Evolutionary conservation across 441 rosid genomes (phyloP).

Genomic region (Croton setiger): DNA sequence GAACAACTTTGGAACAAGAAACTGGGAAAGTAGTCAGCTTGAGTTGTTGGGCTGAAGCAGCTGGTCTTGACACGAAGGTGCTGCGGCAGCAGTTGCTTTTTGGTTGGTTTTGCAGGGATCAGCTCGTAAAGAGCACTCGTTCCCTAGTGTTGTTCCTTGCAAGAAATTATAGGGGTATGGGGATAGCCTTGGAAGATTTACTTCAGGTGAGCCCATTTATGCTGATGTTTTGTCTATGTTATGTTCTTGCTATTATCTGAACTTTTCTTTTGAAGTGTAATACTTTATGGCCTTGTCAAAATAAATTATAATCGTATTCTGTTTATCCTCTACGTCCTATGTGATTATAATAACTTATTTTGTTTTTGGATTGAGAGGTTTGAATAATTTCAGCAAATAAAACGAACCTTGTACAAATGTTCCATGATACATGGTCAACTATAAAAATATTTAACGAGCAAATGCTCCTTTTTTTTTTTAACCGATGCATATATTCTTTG

Average conservation of each 20-base stretch:
- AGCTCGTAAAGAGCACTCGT: constrained; percentile 59
- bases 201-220: constrained; percentile 45
- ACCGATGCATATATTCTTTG: neutral
- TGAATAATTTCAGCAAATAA: neutral
- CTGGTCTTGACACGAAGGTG: constrained; percentile 53
- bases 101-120: constrained; percentile 83
- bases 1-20: constrained; percentile 54
- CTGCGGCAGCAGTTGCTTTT: constrained; percentile 52
- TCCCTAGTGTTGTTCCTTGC: constrained; percentile 67
- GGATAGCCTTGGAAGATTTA: constrained; percentile 63
- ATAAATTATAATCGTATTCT: neutral
- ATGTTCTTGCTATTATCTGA: neutral
- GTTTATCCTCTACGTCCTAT: neutral
- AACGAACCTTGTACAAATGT: neutral
- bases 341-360: neutral
- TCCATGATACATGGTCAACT: neutral
- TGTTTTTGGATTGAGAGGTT: neutral
- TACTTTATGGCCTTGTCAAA: neutral
- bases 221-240: neutral
- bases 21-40: constrained; percentile 52
- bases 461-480: too few species aligned
- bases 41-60: constrained; percentile 86
- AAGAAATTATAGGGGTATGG: constrained; percentile 69
- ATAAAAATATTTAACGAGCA: neutral
- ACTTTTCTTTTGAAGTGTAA: neutral